These are phyloP conservation scores for Porogramme epimiltina DNA, from an alignment of 1,284 basidiomycete species.

Conservation along the genomic window DNA sequence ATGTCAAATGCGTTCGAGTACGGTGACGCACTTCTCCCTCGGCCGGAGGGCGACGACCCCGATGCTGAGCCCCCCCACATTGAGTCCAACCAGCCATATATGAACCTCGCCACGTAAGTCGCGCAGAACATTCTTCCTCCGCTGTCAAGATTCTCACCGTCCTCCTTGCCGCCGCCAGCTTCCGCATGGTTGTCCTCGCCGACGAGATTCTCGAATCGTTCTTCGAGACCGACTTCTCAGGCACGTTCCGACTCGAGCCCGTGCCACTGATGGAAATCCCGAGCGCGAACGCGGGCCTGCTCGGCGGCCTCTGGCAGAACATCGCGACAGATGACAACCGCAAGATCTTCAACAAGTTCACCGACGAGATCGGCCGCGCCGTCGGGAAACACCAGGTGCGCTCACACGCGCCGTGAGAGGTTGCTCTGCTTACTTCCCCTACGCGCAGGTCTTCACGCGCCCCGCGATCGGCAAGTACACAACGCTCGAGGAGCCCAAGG, in stretches of 20 bases:
- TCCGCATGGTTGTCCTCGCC: conserved; percentile 96
- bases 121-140: background rate
- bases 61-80: conserved; percentile 50
- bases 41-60: conserved; percentile 43
- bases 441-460: conserved; percentile 69
- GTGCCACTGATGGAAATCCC: conserved; percentile 69
- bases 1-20: conserved; percentile 98
- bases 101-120: conserved; percentile 79
- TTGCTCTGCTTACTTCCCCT: background rate
- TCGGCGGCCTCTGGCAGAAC: conserved; percentile 86
- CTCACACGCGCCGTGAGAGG: background rate
- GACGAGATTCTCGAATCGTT: conserved; percentile 95
- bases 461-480: conserved; percentile 88
- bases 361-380: conserved; percentile 91
- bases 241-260: conserved; percentile 82
- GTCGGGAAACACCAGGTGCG: conserved; percentile 86
- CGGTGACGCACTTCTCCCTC: conserved; percentile 80
- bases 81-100: conserved; percentile 82
- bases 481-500: conserved; percentile 82
- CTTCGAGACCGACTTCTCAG: conserved; percentile 88
- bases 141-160: background rate
- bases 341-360: conserved; percentile 84
- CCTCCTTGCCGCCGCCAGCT: too few species aligned
- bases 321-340: conserved; percentile 89
- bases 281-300: conserved; percentile 58